phyloP scores from a whole-genome alignment of 768 basidiomycete species.

The Naganishia onofrii region DNA sequence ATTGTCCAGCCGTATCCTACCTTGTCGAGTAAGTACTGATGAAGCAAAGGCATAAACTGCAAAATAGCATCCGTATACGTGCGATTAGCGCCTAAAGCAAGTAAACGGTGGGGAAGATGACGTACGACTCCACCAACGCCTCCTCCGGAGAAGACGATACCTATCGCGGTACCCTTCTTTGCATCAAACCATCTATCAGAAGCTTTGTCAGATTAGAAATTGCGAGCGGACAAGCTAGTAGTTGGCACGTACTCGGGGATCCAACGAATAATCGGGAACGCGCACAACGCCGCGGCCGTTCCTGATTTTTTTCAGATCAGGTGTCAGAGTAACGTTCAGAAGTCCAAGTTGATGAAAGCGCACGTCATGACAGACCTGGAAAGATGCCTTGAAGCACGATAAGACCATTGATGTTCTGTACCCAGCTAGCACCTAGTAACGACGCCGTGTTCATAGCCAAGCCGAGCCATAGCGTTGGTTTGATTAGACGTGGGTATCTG shows the following conservation, averaged over 20 bases:
- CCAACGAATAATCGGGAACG: conserved; percentile 37
- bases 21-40: conserved; percentile 28
- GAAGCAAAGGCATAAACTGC: conserved; percentile 35
- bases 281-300: conserved; percentile 32
- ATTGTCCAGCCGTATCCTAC: conserved; percentile 34
- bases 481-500: conserved; percentile 33
- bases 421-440: conserved; percentile 32
- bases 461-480: conserved; percentile 35
- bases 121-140: conserved; percentile 36
- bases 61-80: background rate
- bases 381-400: conserved; percentile 35
- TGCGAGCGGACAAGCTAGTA: background rate
- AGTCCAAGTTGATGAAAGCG: background rate
- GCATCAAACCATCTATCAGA: conserved; percentile 36
- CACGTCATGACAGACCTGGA: conserved; percentile 28
- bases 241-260: conserved; percentile 33
- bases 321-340: background rate
- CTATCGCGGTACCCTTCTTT: conserved; percentile 32
- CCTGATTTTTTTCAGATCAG: conserved; percentile 18
- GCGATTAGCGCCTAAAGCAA: background rate
- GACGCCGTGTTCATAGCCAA: conserved; percentile 29
- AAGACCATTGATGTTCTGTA: conserved; percentile 23
- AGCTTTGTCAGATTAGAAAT: background rate
- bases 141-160: conserved; percentile 36
- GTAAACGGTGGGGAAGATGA: background rate